Percentiles rank a stretch among this genome's conserved stretches.
Conservation (phyloP, 2,329 filamentous ascomycete genomes). For the Lachnellula suecica region DNA sequence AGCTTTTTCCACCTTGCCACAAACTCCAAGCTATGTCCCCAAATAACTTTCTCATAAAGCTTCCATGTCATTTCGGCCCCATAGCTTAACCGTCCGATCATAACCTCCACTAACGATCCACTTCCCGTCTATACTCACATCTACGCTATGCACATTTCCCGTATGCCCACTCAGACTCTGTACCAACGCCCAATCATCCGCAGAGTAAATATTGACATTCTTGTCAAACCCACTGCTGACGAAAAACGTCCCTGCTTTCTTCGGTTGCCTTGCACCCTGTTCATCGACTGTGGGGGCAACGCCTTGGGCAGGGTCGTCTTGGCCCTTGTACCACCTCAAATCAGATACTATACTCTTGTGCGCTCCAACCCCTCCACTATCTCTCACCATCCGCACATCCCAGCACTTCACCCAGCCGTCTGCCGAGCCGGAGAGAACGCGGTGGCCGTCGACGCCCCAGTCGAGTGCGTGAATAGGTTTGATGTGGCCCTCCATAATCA, state of each 20-base stretch:
- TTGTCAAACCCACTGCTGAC: slow-evolving; percentile 90
- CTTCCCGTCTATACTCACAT: slow-evolving; percentile 79
- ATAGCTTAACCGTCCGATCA: slow-evolving; percentile 93
- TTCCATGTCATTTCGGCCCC: slow-evolving; percentile 80
- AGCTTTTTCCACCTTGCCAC: background rate
- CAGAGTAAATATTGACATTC: slow-evolving; percentile 92
- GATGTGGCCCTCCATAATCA: slow-evolving; percentile 87
- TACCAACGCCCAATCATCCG: slow-evolving; percentile 90
- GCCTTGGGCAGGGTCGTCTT: slow-evolving; percentile 69
- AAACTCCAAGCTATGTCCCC: background rate
- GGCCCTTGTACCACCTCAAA: slow-evolving; percentile 88
- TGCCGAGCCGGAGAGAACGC: slow-evolving; percentile 87
- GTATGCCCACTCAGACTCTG: slow-evolving; percentile 89
- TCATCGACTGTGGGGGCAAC: slow-evolving; percentile 59
- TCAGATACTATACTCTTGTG: slow-evolving; percentile 92
- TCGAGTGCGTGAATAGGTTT: slow-evolving; percentile 91
- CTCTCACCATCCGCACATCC: slow-evolving; percentile 88
- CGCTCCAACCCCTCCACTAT: slow-evolving; percentile 81
- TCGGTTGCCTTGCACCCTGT: slow-evolving; percentile 67
- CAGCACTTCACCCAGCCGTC: slow-evolving; percentile 98
- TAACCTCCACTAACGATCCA: slow-evolving; percentile 96
- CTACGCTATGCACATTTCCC: slow-evolving; percentile 86
- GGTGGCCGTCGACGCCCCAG: slow-evolving; percentile 87
- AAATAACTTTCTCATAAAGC: slow-evolving; percentile 36
- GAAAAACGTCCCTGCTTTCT: slow-evolving; percentile 89